These are phyloP conservation scores for Juglanconis sp. DNA, from an alignment of 2,329 filamentous ascomycete genomes.

Conservation along the genomic window DNA sequence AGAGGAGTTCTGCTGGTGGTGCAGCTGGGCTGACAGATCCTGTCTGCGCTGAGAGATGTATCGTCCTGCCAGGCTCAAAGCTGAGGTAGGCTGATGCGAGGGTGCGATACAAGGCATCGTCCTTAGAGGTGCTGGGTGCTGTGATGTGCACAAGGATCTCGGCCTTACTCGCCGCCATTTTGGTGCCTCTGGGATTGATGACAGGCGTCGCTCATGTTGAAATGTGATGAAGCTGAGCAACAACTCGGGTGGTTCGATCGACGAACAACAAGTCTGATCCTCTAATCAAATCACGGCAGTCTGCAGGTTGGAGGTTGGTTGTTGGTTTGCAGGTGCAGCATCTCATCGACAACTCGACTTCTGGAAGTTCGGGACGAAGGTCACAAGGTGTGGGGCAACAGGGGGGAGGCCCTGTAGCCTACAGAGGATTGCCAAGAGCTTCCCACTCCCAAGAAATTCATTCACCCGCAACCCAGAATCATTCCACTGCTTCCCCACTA, in stretches of 20 bases:
- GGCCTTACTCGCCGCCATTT: constrained; percentile 30
- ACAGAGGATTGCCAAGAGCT: neutral
- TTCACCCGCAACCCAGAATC: too few relatives aligned
- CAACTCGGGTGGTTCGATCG: neutral
- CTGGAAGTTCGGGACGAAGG: neutral
- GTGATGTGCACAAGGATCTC: constrained; percentile 57
- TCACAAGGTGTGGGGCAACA: neutral
- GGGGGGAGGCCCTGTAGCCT: neutral
- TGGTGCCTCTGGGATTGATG: neutral
- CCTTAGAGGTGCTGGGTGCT: constrained; percentile 44
- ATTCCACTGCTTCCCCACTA: too few relatives aligned
- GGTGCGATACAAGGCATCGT: constrained; percentile 48
- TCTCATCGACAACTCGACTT: neutral
- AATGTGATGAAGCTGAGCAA: neutral
- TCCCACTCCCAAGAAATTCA: neutral
- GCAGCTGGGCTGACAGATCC: neutral
- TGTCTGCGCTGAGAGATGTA: neutral
- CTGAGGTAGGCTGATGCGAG: constrained; percentile 50
- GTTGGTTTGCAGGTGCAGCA: neutral
- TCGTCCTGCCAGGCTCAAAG: constrained; percentile 35
- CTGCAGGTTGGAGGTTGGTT: neutral
- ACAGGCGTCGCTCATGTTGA: neutral
- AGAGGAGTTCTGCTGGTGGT: constrained; percentile 15
- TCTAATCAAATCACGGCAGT: too few relatives aligned
- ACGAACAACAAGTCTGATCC: neutral